These are phyloP conservation scores for Crithidia brevicula DNA, from an alignment of 208 protist species.

Conservation along the genomic window DNA sequence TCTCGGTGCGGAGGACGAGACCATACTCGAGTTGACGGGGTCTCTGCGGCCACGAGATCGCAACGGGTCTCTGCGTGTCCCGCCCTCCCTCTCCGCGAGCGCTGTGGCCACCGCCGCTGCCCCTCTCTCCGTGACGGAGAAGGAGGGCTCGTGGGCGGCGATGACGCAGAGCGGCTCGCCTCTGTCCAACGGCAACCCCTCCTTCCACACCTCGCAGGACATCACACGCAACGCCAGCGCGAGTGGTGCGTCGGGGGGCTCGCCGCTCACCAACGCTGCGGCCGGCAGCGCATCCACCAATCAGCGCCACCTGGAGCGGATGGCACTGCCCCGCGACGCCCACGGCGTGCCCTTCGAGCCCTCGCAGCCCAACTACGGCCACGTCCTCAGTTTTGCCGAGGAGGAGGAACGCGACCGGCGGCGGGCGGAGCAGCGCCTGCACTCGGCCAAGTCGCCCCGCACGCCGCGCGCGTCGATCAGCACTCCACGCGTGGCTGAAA, in stretches of 20 bases:
- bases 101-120: background rate
- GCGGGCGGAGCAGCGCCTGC: conserved; percentile 15
- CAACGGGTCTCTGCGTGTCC: background rate
- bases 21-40: conserved; percentile 1
- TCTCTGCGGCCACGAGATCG: background rate
- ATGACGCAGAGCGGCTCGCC: conserved; percentile 1
- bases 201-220: background rate
- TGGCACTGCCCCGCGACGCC: conserved; percentile 26
- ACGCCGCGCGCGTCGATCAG: conserved; percentile 1
- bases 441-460: conserved; percentile 1
- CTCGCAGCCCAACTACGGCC: conserved; percentile 64
- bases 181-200: background rate
- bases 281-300: conserved; percentile 1
- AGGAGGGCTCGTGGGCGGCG: background rate
- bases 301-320: conserved; percentile 30
- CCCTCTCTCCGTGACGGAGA: background rate
- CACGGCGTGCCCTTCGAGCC: conserved; percentile 14
- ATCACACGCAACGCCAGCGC: background rate
- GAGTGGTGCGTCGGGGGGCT: background rate
- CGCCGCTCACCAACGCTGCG: too few species aligned
- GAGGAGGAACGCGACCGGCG: conserved; percentile 45
- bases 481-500: background rate
- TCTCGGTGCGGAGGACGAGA: conserved; percentile 17
- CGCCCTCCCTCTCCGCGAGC: background rate
- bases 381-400: conserved; percentile 59